Conservation (phyloP, 176 grass and related monocot species). For the Avena atlantica region DNA sequence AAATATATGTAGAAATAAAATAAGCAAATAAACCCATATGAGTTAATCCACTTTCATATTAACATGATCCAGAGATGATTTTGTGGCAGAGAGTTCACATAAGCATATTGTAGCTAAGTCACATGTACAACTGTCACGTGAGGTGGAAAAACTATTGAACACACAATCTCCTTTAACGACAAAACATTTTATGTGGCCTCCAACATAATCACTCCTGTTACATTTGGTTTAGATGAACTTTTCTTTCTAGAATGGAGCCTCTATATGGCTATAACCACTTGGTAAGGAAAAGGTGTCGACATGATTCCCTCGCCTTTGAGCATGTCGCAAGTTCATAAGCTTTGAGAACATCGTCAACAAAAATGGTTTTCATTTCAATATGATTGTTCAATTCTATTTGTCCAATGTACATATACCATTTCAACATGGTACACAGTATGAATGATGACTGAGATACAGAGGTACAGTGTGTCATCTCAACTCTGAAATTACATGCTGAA, state of each 20-base stretch:
- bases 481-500: slow-evolving; percentile 52
- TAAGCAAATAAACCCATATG: background rate
- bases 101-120: background rate
- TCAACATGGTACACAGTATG: slow-evolving; percentile 49
- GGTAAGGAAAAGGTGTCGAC: background rate
- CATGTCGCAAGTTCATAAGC: background rate
- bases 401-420: slow-evolving; percentile 55
- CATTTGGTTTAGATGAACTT: slow-evolving; percentile 23
- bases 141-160: slow-evolving; percentile 1
- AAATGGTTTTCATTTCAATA: slow-evolving; percentile 24
- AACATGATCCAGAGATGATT: background rate
- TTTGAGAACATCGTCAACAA: background rate
- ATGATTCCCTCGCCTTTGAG: slow-evolving; percentile 16
- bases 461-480: slow-evolving; percentile 38
- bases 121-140: background rate
- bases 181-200: background rate
- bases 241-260: background rate
- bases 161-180: background rate
- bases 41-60: slow-evolving; percentile 8
- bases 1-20: background rate
- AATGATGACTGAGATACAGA: slow-evolving; percentile 28
- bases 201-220: background rate
- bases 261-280: slow-evolving; percentile 5
- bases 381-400: slow-evolving; percentile 41
- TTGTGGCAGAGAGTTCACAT: background rate